Base-by-base conservation (phyloP, 495 filamentous ascomycete species). In the Neurospora sp. region DNA sequence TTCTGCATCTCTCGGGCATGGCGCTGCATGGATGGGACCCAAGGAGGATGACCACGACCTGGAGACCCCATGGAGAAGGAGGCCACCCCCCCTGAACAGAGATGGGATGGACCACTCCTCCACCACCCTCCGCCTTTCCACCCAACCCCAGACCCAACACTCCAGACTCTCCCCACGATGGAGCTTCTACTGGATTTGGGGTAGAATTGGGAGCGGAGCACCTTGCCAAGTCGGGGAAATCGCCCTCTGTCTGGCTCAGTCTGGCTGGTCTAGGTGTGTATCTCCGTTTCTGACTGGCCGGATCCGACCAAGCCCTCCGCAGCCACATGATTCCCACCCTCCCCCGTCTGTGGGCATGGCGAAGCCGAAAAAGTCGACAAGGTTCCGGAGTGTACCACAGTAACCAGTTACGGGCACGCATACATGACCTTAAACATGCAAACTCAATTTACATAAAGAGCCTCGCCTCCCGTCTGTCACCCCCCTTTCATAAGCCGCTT, bases 201-300 rank as follows among this genome's bases (percentile, higher is more conserved):
- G 53, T 61, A 61, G 53, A 61, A 61, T 61, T 65, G 53, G 27
- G 53, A 65, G 53, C 0, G 27, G 74, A 71, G 31, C 68, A 69
- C 65, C 74, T 73, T 76, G 75, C 78, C 77, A 79, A 78, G 77
- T 75, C 74, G 77, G 77, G 74, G 70, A 72, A 77, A 75, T 79
- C 68, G 77, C 70, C 69, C 37, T 44, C 72, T 71, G 77, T 73
- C 73, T 72, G 74, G 71, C 73, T 75, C 68, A 7, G 53, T 65
- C 53, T 65, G 53, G 27, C 27, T 65, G 53, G 53, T 65, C 53
- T 65, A 17, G 53, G 53, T 65, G 53, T 27, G 27, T 3, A 17
- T 71, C 68, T 70, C 69, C 68, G 70, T 69, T 61, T 20, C 53
- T 80, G 77, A 78, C 17, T 79, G 74, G 78, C 48, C 74, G 20